These are phyloP conservation scores for Cochlearia excelsa DNA, from an alignment of 345 rosid species.

Conservation along the genomic window DNA sequence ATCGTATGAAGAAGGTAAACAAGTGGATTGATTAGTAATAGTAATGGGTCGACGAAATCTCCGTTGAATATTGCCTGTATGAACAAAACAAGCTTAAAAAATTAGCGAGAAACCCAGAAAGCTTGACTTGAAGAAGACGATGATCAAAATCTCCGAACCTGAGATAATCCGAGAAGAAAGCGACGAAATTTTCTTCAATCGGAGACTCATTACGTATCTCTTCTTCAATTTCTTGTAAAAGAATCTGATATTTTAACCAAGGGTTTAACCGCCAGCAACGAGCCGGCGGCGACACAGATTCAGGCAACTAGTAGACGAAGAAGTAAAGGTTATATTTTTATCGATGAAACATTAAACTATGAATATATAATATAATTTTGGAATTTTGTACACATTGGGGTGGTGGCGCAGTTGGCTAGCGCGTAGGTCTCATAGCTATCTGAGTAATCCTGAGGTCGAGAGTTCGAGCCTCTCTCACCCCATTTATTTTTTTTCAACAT, in stretches of 20 bases:
- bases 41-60: slow-evolving; percentile 22
- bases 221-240: neutral
- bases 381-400: slow-evolving; percentile 35
- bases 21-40: slow-evolving; percentile 20
- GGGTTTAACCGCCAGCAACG: slow-evolving; percentile 26
- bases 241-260: slow-evolving; percentile 9
- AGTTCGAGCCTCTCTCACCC: slow-evolving; percentile 92
- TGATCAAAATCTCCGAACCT: slow-evolving; percentile 33
- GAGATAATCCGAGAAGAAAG: slow-evolving; percentile 43
- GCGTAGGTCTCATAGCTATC: slow-evolving; percentile 83
- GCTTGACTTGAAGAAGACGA: slow-evolving; percentile 13
- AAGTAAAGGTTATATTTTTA: neutral
- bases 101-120: slow-evolving; percentile 4
- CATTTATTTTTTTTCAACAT: neutral
- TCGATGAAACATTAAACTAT: too few relatives aligned
- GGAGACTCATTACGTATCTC: slow-evolving; percentile 39
- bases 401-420: slow-evolving; percentile 97
- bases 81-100: neutral
- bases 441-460: slow-evolving; percentile 88
- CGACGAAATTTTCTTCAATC: slow-evolving; percentile 40
- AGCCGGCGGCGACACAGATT: slow-evolving; percentile 25
- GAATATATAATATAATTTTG: too few relatives aligned
- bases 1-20: slow-evolving; percentile 27
- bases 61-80: slow-evolving; percentile 36
- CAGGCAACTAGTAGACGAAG: slow-evolving; percentile 9